Percentiles rank a stretch among this genome's conserved stretches.
These are phyloP conservation scores for Astrephomene gubernaculifera DNA, from an alignment of 139 green algal species.

Conservation along the genomic window DNA sequence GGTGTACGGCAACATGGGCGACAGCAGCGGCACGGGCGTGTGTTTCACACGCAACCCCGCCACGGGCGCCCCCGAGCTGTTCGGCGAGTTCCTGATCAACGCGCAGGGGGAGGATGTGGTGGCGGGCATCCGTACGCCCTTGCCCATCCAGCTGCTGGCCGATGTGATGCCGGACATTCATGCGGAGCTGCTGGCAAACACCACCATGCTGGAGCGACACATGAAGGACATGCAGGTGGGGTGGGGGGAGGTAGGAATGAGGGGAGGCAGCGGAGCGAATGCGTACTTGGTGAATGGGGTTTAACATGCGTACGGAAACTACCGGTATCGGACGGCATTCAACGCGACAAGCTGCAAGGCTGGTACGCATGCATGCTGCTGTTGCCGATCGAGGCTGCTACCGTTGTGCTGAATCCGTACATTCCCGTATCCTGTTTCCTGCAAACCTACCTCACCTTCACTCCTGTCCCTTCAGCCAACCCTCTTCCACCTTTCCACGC, in stretches of 20 bases:
- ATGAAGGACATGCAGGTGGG: slow-evolving; percentile 87
- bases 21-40: slow-evolving; percentile 85
- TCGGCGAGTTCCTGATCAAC: slow-evolving; percentile 92
- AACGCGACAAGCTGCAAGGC: too few relatives aligned
- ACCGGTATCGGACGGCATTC: too few relatives aligned
- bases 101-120: slow-evolving; percentile 90
- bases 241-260: not conserved
- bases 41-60: slow-evolving; percentile 90
- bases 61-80: slow-evolving; percentile 81
- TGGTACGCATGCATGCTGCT: too few relatives aligned
- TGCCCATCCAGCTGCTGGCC: slow-evolving; percentile 75
- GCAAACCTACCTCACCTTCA: not conserved
- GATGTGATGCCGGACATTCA: slow-evolving; percentile 84
- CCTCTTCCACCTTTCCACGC: not conserved
- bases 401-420: too few relatives aligned
- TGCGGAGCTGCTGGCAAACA: slow-evolving; percentile 80
- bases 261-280: not conserved
- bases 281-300: too few relatives aligned
- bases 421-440: too few relatives aligned
- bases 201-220: slow-evolving; percentile 81
- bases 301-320: too few relatives aligned
- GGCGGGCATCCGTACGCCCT: slow-evolving; percentile 85
- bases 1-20: slow-evolving; percentile 91
- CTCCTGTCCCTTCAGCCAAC: not conserved
- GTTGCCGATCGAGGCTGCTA: too few relatives aligned